Evolutionary conservation across 306 rosid genomes (phyloP), one percentile per base, ranked within the genome.

Genomic region (Cucurbita ficifolia): DNA sequence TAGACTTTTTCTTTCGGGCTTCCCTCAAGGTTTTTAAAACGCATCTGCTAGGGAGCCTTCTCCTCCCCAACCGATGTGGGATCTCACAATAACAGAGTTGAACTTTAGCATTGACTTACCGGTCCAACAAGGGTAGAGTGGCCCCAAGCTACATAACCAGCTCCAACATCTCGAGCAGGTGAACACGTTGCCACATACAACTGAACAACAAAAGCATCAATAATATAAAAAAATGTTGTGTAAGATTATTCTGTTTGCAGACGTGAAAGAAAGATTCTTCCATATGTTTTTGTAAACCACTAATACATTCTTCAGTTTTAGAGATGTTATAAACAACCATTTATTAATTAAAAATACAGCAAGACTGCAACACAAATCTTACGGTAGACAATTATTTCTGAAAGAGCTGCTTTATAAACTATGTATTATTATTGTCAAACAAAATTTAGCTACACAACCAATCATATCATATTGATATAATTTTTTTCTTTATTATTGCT

Each of bases 111-210:
- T 76, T 54, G 24, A 86, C 99, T 85, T 80, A 95, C 99, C 19
- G 99, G 97, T 72, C 99, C 99, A 58, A 91, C 91, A 50, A 95
- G 97, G 59, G 96, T 88, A 71, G 99, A 95, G 88, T 95, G 99
- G 17, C 99, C 99, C 96, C 97, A 95, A 67, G 97, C 96, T 69
- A 95, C 92, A 77, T 95, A 95, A 82, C 96, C 80, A 76, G 96
- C 86, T 69, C 82, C 88, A 77, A 84, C 77, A 70, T 91, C 96
- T 76, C 99, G 96, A 74, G 99, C 99, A 76, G 96, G 96, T 53
- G 99, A 89, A 79, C 99, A 95, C 35, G 99, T 95, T 65, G 99
- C 99, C 61, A 95, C 93, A 75, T 86, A 95, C 77, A 95, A 70
- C 97, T 95, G 87, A 74, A 56, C 10, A 81, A 57, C 57, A 74